Conservation (phyloP, 768 basidiomycete genomes). For the Hypholoma fasciculare region DNA sequence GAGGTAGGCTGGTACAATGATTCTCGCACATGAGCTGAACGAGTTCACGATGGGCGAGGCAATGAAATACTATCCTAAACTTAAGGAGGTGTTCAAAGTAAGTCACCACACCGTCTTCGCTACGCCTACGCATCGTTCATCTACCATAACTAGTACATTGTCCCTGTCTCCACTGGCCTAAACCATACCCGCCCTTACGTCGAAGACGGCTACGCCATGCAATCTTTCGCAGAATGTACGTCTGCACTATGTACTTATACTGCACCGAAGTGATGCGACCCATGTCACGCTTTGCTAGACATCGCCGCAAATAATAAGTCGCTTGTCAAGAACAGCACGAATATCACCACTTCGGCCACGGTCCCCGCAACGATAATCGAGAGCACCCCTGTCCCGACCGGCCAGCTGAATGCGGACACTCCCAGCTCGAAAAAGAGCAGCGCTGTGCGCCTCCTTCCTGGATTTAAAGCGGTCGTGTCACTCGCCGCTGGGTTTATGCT, state of each 20-base stretch:
- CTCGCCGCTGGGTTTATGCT: not conserved
- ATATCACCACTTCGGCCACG: not conserved
- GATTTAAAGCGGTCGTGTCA: not conserved
- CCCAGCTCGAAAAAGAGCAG: not conserved
- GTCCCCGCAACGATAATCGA: not conserved
- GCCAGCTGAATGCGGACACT: not conserved
- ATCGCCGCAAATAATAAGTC: not conserved
- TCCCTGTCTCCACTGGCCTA: constrained; percentile 51
- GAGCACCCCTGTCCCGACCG: not conserved
- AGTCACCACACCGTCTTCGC: constrained; percentile 6
- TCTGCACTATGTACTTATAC: not conserved
- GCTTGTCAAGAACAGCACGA: not conserved
- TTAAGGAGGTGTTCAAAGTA: constrained; percentile 48
- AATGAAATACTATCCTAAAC: constrained; percentile 45
- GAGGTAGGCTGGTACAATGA: constrained; percentile 46
- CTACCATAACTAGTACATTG: constrained; percentile 35
- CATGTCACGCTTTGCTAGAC: constrained; percentile 11
- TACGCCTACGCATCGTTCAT: not conserved
- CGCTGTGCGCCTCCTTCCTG: not conserved
- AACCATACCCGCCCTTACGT: constrained; percentile 55
- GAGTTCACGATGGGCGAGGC: constrained; percentile 65
- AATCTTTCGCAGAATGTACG: constrained; percentile 50
- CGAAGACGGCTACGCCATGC: constrained; percentile 42
- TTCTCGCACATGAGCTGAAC: constrained; percentile 60
- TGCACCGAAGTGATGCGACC: not conserved